These are phyloP conservation scores for Suhomyces sp. DNA, from an alignment of 805 yeast species.

Conservation along the genomic window DNA sequence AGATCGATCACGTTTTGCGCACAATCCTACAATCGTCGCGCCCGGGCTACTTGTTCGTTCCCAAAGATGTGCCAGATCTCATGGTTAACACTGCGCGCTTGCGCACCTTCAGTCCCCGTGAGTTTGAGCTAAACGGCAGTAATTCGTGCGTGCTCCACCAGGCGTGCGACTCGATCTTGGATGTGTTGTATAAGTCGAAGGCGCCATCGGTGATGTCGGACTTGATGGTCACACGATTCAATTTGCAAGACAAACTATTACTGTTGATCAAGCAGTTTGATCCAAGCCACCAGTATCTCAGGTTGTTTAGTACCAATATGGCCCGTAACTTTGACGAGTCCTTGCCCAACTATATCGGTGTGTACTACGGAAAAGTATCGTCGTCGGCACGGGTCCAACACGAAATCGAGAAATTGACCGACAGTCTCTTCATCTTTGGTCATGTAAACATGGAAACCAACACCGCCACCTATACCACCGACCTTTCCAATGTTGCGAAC, in stretches of 20 bases:
- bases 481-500: conserved; percentile 20
- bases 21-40: conserved; percentile 55
- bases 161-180: conserved; percentile 39
- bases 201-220: conserved; percentile 73
- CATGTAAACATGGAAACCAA: conserved; percentile 42
- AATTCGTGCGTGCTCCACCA: conserved; percentile 12
- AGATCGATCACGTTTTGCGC: conserved; percentile 66
- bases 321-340: conserved; percentile 79
- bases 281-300: conserved; percentile 22
- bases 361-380: conserved; percentile 63
- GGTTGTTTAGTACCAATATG: conserved; percentile 54
- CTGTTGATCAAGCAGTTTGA: conserved; percentile 43
- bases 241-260: conserved; percentile 43
- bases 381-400: conserved; percentile 15
- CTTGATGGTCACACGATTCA: conserved; percentile 62
- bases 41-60: conserved; percentile 83
- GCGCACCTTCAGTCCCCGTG: neutral
- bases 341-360: conserved; percentile 63
- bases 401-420: conserved; percentile 47
- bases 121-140: neutral
- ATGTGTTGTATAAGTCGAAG: conserved; percentile 48
- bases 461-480: conserved; percentile 22
- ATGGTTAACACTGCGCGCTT: conserved; percentile 23
- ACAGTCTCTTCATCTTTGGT: conserved; percentile 71
- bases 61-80: conserved; percentile 60